Evolutionary conservation across 345 rosid species (phyloP), one percentile per base, ranked within the genome.

Genomic region (Citrus unshiu): DNA sequence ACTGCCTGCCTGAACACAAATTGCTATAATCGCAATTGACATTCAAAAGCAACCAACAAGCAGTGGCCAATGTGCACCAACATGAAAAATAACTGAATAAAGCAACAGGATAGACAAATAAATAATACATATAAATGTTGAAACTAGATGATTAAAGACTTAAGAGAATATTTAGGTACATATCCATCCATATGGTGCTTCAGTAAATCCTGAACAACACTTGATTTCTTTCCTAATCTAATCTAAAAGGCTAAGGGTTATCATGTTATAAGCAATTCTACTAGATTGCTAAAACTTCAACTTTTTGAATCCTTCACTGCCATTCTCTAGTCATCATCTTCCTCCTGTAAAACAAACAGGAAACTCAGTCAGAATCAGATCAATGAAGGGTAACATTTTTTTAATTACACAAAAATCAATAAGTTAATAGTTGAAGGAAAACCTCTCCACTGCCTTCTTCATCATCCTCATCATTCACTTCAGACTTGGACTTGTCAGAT

Each of bases 401-500:
- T 25, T 34, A 6, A 58, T 79, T 24, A 54, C 61, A 27, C 6
- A 37, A 27, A 76, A 69, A 10, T 8, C 51, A 46, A 46, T 46
- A 46, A 60, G 58, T 18, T 56, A 14, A 27, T 37, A 64, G 71
- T 78, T 30, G 8, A 43, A 34, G 39, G 9, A 67, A 70, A 69
- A 92, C 98, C 91, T 88, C 93, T 21, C 77, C 92, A 25, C 89
- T 88, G 57, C 80, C 92, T 10, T 86, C 91, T 5, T 88, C 89
- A 6, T 86, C 88, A 7, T 86, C 88, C 25, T 87, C 94, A 21
- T 90, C 89, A 6, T 92, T 84, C 40, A 94, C 95, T 80, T 92
- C 93, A 61, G 98, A 94, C 80, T 91, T 92, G 6, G 96, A 85
- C 87, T 92, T 92, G 77, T 93, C 97, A 85, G 97, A 90, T 71